Base-by-base conservation (phyloP, 2,329 filamentous ascomycete genomes). In the Hymenotorrendiella dingleyae region DNA sequence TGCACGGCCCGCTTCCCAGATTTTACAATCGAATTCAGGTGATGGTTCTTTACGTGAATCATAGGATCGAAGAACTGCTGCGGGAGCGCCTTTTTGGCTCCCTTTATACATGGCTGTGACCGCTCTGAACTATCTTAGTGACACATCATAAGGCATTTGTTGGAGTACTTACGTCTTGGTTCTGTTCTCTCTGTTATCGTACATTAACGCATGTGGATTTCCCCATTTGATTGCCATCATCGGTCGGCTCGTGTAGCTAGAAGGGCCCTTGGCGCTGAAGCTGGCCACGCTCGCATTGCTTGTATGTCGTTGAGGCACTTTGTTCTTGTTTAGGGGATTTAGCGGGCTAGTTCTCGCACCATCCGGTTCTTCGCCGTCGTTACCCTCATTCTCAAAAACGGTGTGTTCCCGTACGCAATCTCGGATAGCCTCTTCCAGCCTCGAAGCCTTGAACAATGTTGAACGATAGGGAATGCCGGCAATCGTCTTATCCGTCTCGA, bases 401-500 rank as follows among this genome's bases (percentile, higher is more conserved):
- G 90, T 96, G 62, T 90, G 83, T 59, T 94, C 86, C 46, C 84
- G 73, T 6, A 97, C 91, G 52, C 86, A 89, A 55, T 94, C 85
- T 61, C 80, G 81, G 57, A 97, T 97, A 2, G 90, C 91, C 54
- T 96, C 88, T 64, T 98, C 91, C 35, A 98, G 72, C 64, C 88
- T 91, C 29, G 88, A 95, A 9, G 93, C 93, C 67, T 98, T 98
- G 77, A 97, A 98, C 21, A 98, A 68, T 0, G 93, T 98, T 4
- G 86, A 88, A 26, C 89, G 83, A 62, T 94, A 96, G 0, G 93
- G 93, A 46, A 98, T 95, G 9, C 93, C 93, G 24, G 86, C 88
- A 55, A 98, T 86, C 4, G 91, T 97, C 71, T 98, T 98, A 69
- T 98, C 93, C 4, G 93, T 97, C 68, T 97, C 86, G 58, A 98